Conservation (phyloP, 768 basidiomycete genomes). For the Termitomyces sp. region DNA sequence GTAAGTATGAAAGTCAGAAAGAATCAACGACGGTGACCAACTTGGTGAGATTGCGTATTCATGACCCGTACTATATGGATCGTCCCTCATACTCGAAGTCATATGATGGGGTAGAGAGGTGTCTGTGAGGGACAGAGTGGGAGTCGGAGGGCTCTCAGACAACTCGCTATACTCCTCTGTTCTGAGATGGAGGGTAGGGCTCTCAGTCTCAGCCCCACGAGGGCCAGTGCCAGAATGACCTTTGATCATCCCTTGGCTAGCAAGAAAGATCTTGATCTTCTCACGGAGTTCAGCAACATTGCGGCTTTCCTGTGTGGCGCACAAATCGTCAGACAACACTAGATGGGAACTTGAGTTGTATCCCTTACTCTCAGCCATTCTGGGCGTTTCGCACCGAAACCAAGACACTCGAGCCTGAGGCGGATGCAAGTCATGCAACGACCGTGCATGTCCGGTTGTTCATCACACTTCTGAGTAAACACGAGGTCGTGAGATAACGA, state of each 20-base stretch:
- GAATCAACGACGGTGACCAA: slow-evolving; percentile 24
- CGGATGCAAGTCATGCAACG: slow-evolving; percentile 74
- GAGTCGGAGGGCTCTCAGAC: slow-evolving; percentile 29
- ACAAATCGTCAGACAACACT: slow-evolving; percentile 1
- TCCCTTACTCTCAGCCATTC: slow-evolving; percentile 79
- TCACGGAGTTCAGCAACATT: slow-evolving; percentile 67
- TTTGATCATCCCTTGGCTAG: slow-evolving; percentile 85
- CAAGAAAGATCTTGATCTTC: slow-evolving; percentile 75
- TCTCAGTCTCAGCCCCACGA: slow-evolving; percentile 50
- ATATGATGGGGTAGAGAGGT: slow-evolving; percentile 14
- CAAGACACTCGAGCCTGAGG: slow-evolving; percentile 78
- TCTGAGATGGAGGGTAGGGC: slow-evolving; percentile 49
- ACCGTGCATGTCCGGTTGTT: slow-evolving; percentile 55
- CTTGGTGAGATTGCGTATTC: slow-evolving; percentile 10
- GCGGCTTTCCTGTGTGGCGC: slow-evolving; percentile 45
- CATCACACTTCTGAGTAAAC: slow-evolving; percentile 73
- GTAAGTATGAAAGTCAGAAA: slow-evolving; percentile 11
- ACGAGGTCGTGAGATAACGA: slow-evolving; percentile 15
- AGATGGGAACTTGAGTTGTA: not conserved
- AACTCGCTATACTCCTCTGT: slow-evolving; percentile 33
- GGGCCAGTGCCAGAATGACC: slow-evolving; percentile 73
- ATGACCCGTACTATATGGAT: slow-evolving; percentile 3
- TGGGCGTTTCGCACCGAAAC: slow-evolving; percentile 81
- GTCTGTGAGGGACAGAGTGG: slow-evolving; percentile 21
- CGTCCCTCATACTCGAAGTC: slow-evolving; percentile 21